Percentiles rank a stretch among this genome's conserved stretches.
These are phyloP conservation scores for Epichloe bromicola DNA, from an alignment of 2,329 filamentous ascomycete species.

Conservation along the genomic window DNA sequence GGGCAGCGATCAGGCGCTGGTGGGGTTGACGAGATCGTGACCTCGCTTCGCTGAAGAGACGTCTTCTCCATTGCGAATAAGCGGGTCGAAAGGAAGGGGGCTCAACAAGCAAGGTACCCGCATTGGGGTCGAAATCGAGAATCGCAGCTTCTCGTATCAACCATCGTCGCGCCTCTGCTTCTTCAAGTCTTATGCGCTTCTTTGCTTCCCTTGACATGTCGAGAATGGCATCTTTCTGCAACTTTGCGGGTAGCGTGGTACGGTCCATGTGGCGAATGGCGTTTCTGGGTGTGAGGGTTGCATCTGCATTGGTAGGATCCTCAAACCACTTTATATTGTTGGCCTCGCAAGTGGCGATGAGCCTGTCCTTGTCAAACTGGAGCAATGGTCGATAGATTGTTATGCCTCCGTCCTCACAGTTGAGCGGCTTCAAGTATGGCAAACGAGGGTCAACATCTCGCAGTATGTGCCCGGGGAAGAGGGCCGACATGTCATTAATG, in stretches of 20 bases:
- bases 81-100: slow-evolving; percentile 24
- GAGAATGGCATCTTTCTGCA: slow-evolving; percentile 53
- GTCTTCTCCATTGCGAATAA: slow-evolving; percentile 2
- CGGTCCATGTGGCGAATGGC: slow-evolving; percentile 56
- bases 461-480: slow-evolving; percentile 14
- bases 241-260: slow-evolving; percentile 51
- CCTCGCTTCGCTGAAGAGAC: slow-evolving; percentile 12
- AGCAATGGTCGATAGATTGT: slow-evolving; percentile 57
- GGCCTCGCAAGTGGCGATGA: slow-evolving; percentile 64
- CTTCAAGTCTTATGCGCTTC: slow-evolving; percentile 28
- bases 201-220: slow-evolving; percentile 42
- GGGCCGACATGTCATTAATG: slow-evolving; percentile 12
- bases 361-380: slow-evolving; percentile 54
- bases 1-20: slow-evolving; percentile 30
- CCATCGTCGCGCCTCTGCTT: slow-evolving; percentile 39
- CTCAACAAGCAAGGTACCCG: slow-evolving; percentile 33
- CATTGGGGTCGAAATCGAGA: slow-evolving; percentile 32
- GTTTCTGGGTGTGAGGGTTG: slow-evolving; percentile 67
- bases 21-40: slow-evolving; percentile 18
- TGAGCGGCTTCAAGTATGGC: slow-evolving; percentile 22
- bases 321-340: slow-evolving; percentile 64
- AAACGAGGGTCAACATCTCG: slow-evolving; percentile 10
- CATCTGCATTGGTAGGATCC: slow-evolving; percentile 71
- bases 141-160: slow-evolving; percentile 35
- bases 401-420: slow-evolving; percentile 52